Base-by-base conservation (phyloP, 176 grass and related monocot genomes). In the Zoysia japonica region DNA sequence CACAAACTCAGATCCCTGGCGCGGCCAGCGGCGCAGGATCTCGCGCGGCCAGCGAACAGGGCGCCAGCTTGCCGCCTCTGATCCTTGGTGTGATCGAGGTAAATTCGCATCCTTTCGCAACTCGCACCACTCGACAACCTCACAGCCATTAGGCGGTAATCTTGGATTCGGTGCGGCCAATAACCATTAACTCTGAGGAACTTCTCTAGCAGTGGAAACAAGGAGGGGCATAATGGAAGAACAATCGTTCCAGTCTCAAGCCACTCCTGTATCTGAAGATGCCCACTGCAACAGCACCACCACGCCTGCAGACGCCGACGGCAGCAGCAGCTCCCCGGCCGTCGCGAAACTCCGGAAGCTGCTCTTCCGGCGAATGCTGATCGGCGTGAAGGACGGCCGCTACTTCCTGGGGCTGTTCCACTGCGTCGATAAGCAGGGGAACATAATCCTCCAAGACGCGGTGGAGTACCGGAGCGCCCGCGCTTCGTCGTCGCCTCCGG, bases 401-500 rank as follows among this genome's bases (percentile, higher is more conserved):
- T 99, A 89, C 70, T 99, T 99, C 82, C 76, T 91, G 2, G 92
- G 96, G 7, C 35, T 91, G 71, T 95, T 99, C 71, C 90, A 99
- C 75, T 99, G 96, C 79, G 77, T 98, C 9, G 96, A 98, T 71
- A 98, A 98, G 74, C 88, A 93, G 77, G 96, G 96, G 19, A 94
- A 98, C 65, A 98, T 98, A 44, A 93, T 98, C 83, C 88, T 98
- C 5, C 96, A 95, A 80, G 92, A 98, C 13, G 90, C 92, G 0
- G 90, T 98, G 71, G 96, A 95, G 82, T 93, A 98, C 77, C 83
- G 90, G 6, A 88, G 61, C n/a, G 65, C 75, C 15, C 64, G 85
- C 7, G 76, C 60, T 2, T 88, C 85, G 0, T 88, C 85, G 0
- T 68, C 81, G 39, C 54, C 81, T 11, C 88, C 81, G 0, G 83